Evolutionary conservation across 2,329 filamentous ascomycete species (phyloP), one percentile per base, ranked within the genome.

Genomic region (Aspergillus udagawae): DNA sequence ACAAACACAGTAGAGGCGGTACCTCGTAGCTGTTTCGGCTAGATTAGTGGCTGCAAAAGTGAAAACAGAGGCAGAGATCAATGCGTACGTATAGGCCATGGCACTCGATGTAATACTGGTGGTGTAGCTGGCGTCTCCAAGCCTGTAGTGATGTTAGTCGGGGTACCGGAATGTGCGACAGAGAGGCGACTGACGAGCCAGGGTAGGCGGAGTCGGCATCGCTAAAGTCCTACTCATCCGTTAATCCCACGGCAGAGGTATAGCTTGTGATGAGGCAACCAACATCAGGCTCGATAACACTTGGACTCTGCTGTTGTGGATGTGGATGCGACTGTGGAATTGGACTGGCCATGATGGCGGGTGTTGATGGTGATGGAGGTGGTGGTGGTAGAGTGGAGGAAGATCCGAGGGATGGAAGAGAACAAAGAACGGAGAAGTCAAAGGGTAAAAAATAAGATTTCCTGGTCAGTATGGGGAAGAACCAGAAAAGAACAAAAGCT

Each of bases 81-180:
- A 47, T 27, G 20, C 67, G 23, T 65, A 72, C 70, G 62, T 63
- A 49, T 71, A 72, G 50, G 68, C 67, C 49, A 71, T 59, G 5
- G 65, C 66, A 52, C 63, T 69, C 1, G 69, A 71, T 0, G 69
- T 70, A 57, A 71, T 61, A 47, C 68, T 71, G 10, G 62, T 65
- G 21, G 69, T 71, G 59, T 67, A 69, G 59, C 63, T 70, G 45
- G 61, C 65, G 12, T 69, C 63, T 55, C 63, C 63, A 29, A 66
- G 58, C 9, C 65, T 69, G 45, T 38, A 27, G 51, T 10, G 23
- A 49, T 67, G 49, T 49, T 49, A 53, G 50, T 44, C 27, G 44
- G 8, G 23, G 9, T 29, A 38, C 17, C 21, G 25, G 2, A 5
- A 14, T 4, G 23, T 23, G 17, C 51, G 27, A 51, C 47, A 42